These are phyloP conservation scores for Punctularia strigosozonata DNA, from an alignment of 768 basidiomycete species.

Conservation along the genomic window DNA sequence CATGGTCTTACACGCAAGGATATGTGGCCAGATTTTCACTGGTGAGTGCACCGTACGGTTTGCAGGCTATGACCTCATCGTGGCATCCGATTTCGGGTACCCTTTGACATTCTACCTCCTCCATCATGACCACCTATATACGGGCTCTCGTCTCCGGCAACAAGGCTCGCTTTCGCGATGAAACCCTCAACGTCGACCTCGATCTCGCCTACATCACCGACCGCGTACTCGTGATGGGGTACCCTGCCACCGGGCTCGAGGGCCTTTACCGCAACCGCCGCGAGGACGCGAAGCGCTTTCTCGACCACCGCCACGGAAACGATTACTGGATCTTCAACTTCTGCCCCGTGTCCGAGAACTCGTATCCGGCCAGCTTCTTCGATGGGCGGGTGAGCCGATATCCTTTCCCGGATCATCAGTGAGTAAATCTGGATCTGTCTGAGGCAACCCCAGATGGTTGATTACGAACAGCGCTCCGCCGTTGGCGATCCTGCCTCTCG, in stretches of 20 bases:
- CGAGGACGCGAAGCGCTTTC: slow-evolving; percentile 64
- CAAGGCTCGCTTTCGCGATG: slow-evolving; percentile 69
- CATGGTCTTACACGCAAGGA: too few species aligned
- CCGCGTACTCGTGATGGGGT: slow-evolving; percentile 71
- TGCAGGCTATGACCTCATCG: too few species aligned
- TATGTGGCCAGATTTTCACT: too few species aligned
- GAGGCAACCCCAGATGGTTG: too few species aligned
- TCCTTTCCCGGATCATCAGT: slow-evolving; percentile 90
- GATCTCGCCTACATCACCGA: slow-evolving; percentile 67
- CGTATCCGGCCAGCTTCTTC: slow-evolving; percentile 61
- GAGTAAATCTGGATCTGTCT: slow-evolving; percentile 17
- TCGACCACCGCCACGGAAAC: slow-evolving; percentile 59
- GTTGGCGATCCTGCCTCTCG: slow-evolving; percentile 57
- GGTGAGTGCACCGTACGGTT: too few species aligned
- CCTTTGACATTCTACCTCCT: slow-evolving; percentile 1
- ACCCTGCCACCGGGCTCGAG: slow-evolving; percentile 71
- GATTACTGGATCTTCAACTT: slow-evolving; percentile 88
- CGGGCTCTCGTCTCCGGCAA: slow-evolving; percentile 71
- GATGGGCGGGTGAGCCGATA: slow-evolving; percentile 68
- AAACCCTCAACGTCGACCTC: slow-evolving; percentile 54
- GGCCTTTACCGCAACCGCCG: slow-evolving; percentile 70
- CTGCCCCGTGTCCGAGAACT: slow-evolving; percentile 72
- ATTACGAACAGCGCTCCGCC: slow-evolving; percentile 74
- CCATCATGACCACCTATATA: slow-evolving; percentile 49
- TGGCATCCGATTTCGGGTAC: too few species aligned